These are phyloP conservation scores for Cystofilobasidium bisporidii DNA, from an alignment of 768 basidiomycete species.

Conservation along the genomic window DNA sequence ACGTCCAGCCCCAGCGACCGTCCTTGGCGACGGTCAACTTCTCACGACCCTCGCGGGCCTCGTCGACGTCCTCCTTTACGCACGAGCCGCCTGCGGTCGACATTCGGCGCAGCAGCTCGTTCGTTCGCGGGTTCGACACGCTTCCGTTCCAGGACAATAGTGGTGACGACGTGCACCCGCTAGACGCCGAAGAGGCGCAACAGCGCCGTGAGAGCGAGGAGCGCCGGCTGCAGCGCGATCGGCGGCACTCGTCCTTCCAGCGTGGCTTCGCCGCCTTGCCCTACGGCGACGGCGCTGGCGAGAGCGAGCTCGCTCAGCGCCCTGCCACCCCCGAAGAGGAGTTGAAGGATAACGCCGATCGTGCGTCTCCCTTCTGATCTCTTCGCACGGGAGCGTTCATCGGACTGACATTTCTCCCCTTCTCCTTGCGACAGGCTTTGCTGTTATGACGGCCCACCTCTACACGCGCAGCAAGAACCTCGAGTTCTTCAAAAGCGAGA, in stretches of 20 bases:
- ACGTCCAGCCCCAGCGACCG: background rate
- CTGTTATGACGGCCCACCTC: constrained; percentile 36
- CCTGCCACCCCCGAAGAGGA: background rate
- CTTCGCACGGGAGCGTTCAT: background rate
- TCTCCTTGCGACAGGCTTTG: no score
- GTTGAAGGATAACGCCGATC: constrained; percentile 2
- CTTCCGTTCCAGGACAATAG: background rate
- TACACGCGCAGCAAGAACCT: constrained; percentile 34
- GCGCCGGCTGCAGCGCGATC: background rate
- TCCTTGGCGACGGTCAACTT: constrained; percentile 3
- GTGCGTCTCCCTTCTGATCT: background rate
- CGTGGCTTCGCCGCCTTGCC: background rate
- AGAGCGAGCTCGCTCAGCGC: background rate
- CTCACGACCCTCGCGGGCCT: background rate
- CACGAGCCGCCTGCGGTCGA: background rate
- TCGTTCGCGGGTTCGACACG: background rate
- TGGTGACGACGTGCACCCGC: background rate
- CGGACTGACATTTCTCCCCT: no score
- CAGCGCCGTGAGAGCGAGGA: background rate
- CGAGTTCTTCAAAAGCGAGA: constrained; percentile 37
- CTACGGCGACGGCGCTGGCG: background rate
- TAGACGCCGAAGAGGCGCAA: background rate
- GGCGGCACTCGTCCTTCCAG: background rate
- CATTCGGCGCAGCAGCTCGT: background rate
- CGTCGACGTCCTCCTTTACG: background rate